Evolutionary conservation across 495 filamentous ascomycete species (phyloP), one percentile per base, ranked within the genome.

Genomic region (Chaetomium cochliodes): DNA sequence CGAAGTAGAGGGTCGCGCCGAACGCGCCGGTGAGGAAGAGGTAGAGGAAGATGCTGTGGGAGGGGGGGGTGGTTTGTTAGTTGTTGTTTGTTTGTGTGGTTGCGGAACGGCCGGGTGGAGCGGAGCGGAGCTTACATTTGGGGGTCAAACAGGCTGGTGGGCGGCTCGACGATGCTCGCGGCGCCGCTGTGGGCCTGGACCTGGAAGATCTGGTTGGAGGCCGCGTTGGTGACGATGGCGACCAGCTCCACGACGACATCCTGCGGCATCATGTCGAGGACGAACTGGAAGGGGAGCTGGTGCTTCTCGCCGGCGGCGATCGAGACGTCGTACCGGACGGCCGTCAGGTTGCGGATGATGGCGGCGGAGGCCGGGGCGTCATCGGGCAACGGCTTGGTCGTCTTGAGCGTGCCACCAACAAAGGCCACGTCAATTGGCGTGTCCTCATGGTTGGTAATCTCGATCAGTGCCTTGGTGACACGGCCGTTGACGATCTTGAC

Each of bases 401-500:
- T 87, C 76, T 85, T 85, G 66, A 98, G 84, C 68, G 84, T 84
- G 46, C 93, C 94, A 22, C 90, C 91, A 23, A 97, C 73, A 67
- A 96, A 86, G 71, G 86, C 80, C 39, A 98, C 84, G 54, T 82
- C 83, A 65, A 98, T 84, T 23, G 93, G 85, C 57, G 79, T 81
- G 5, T 86, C 83, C 80, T 98, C 94, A 63, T 90, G 82, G 80
- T 98, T 98, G 76, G 82, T 83, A 73, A 97, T 81, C 65, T 88
- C 85, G 71, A 98, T 80, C 39, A 96, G 80, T 7, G 93, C 88
- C 74, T 87, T 84, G 58, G 92, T 97, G n/a, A 92, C 84, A 65
- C 88, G 86, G 72, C 92, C 91, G 74, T 98, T 98, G 80, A 98
- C 85, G 60, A 97, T 86, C 84, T 96, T 97, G 67, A 98, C 86